Conservation (phyloP, 2,329 filamentous ascomycete genomes). For the Fusarium sp. region DNA sequence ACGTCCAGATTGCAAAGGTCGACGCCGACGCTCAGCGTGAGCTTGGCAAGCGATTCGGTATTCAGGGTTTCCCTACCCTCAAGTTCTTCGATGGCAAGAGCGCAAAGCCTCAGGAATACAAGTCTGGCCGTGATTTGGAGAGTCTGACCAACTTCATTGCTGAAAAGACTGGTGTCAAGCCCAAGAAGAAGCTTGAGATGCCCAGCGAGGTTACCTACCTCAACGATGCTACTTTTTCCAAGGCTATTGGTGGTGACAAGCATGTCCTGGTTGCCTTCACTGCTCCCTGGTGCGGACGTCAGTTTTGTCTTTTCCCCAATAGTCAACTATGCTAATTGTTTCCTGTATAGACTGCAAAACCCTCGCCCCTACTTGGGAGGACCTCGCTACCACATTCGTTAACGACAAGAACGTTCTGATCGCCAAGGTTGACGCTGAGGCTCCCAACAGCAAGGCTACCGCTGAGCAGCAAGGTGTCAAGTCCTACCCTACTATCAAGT, state of each 20-base stretch:
- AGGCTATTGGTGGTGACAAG: slow-evolving; percentile 84
- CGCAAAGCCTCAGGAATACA: slow-evolving; percentile 85
- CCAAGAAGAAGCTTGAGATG: slow-evolving; percentile 78
- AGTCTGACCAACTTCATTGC: slow-evolving; percentile 82
- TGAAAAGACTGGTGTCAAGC: slow-evolving; percentile 87
- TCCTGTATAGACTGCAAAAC: slow-evolving; percentile 85
- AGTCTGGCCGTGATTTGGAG: slow-evolving; percentile 86
- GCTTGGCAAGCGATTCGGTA: slow-evolving; percentile 85
- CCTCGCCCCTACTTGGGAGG: slow-evolving; percentile 91
- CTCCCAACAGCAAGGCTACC: slow-evolving; percentile 82
- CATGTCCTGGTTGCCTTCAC: slow-evolving; percentile 96
- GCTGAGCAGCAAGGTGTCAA: slow-evolving; percentile 80
- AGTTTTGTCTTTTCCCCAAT: slow-evolving; percentile 55
- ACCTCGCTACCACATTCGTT: slow-evolving; percentile 82
- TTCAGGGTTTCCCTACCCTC: slow-evolving; percentile 95
- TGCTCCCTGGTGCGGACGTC: slow-evolving; percentile 98
- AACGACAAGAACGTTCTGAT: slow-evolving; percentile 83
- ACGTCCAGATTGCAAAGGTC: slow-evolving; percentile 91
- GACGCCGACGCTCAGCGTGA: slow-evolving; percentile 90
- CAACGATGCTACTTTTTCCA: slow-evolving; percentile 81
- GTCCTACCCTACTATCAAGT: slow-evolving; percentile 97
- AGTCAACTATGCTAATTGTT: slow-evolving; percentile 14
- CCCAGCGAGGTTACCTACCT: slow-evolving; percentile 83
- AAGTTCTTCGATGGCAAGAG: slow-evolving; percentile 99
- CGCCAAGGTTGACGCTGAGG: slow-evolving; percentile 95